phyloP scores from a whole-genome alignment of 2,329 filamentous ascomycete species.

The Exserohilum rostratum region DNA sequence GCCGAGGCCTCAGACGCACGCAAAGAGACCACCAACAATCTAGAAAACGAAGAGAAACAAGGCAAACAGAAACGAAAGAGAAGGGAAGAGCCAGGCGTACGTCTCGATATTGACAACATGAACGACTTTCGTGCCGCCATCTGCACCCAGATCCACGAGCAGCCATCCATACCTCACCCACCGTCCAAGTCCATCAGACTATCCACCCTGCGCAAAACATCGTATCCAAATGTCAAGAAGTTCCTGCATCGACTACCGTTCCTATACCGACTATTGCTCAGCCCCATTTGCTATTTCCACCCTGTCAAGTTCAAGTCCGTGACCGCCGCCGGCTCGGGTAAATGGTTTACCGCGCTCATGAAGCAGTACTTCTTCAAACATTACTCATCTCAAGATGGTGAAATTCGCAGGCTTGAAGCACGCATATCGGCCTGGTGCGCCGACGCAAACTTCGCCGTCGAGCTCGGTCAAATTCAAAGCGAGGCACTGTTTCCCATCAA shows the following conservation, averaged over 20 bases:
- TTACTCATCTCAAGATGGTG: constrained; percentile 52
- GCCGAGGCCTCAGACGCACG: constrained; percentile 31
- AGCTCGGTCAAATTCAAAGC: constrained; percentile 54
- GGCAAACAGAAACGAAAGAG: constrained; percentile 13
- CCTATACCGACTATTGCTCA: constrained; percentile 56
- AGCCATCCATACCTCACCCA: constrained; percentile 59
- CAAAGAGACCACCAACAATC: constrained; percentile 32
- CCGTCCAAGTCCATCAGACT: constrained; percentile 56
- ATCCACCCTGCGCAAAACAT: constrained; percentile 55
- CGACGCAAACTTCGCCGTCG: constrained; percentile 60
- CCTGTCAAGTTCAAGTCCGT: constrained; percentile 58
- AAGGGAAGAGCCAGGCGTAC: constrained; percentile 15
- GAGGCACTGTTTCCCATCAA: constrained; percentile 57
- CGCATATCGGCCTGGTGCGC: constrained; percentile 58
- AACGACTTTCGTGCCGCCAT: constrained; percentile 57
- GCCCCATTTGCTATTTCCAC: constrained; percentile 60
- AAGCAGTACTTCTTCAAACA: constrained; percentile 58
- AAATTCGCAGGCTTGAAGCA: constrained; percentile 54
- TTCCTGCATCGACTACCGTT: constrained; percentile 60
- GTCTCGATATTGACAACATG: constrained; percentile 48
- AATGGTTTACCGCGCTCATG: constrained; percentile 57
- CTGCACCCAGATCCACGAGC: constrained; percentile 55
- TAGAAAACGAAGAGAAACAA: constrained; percentile 29
- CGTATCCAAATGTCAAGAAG: constrained; percentile 48
- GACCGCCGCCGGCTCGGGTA: constrained; percentile 57